Conservation (phyloP, 2,329 filamentous ascomycete species). For the Zymoseptoria crescenta region DNA sequence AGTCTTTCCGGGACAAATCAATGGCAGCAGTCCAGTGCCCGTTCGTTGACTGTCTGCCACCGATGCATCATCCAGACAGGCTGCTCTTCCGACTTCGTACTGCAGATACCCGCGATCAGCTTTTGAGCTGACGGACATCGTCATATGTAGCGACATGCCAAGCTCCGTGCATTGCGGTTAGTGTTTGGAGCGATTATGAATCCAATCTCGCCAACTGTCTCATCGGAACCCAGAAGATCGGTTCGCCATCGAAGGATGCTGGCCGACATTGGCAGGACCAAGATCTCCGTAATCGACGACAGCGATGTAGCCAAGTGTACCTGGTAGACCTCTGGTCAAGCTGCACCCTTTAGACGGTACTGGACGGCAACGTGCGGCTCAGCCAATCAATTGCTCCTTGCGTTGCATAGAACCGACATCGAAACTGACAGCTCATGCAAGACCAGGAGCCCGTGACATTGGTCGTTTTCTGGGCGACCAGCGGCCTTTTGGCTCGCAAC, state of each 20-base stretch:
- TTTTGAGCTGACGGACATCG: background rate
- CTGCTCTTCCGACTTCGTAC: background rate
- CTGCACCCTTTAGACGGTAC: constrained; percentile 13
- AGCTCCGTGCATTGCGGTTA: background rate
- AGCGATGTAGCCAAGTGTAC: constrained; percentile 6
- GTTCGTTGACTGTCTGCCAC: constrained; percentile 12
- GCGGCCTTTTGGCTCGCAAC: background rate
- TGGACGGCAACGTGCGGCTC: constrained; percentile 17
- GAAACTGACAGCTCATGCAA: constrained; percentile 13
- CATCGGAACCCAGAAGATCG: background rate
- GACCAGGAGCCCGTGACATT: background rate
- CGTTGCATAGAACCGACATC: constrained; percentile 1
- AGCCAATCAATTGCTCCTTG: constrained; percentile 6
- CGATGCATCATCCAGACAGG: background rate
- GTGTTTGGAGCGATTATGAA: background rate
- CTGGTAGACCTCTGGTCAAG: constrained; percentile 8
- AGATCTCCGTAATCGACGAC: background rate
- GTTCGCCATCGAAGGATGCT: background rate
- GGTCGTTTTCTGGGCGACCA: background rate
- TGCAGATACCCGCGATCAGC: background rate
- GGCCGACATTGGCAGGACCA: background rate
- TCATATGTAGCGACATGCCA: background rate
- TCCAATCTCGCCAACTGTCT: background rate
- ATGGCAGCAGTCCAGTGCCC: constrained; percentile 7
- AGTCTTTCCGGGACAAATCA: constrained; percentile 6